Base-by-base conservation (phyloP, 805 yeast genomes). In the Jamesozyma gamospora region DNA sequence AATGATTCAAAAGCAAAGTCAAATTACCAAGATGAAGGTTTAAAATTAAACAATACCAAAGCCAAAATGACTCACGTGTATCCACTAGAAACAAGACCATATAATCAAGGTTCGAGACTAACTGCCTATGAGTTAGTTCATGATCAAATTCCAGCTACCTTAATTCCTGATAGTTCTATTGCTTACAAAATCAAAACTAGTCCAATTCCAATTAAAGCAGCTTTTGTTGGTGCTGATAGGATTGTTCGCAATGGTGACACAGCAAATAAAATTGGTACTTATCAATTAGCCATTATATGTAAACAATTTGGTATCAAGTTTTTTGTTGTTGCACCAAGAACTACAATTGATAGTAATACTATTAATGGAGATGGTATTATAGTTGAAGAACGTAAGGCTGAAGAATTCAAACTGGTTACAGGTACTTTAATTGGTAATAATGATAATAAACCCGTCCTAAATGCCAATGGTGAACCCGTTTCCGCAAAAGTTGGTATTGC, bases 261-360 rank as follows among this genome's bases (percentile, higher is more conserved):
- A 25, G 97, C 97, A 1, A 90, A 90, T 64, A 90, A 90, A 64
- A 90, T 90, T 37, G 98, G 98, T 17, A 92, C 97, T 0, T 84
- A 77, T 63, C 96, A 88, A 63, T 64, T 90, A 47, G 82, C 96
- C 0, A 65, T 86, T 42, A 79, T 94, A 15, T 72, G 79, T 43
- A 67, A 65, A 44, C 73, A 74, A 38, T 72, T 72, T 40, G 79
- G 75, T 6, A 77, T 88, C 51, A 81, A 80, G 55, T 90, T 92
- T 52, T 77, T 85, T 34, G 95, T 92, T 9, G 97, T 96, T 24
- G 97, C 96, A 1, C 97, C 97, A 37, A 82, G 75, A 34, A 87
- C 96, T 1, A 86, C 97, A 0, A 78, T 90, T 47, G 98, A 90
- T 58, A 62, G 70, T 43, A 62, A 66, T 8, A 82, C 86, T 1